Conservation (phyloP, 768 basidiomycete genomes). For the Pleurotus eryngii region DNA sequence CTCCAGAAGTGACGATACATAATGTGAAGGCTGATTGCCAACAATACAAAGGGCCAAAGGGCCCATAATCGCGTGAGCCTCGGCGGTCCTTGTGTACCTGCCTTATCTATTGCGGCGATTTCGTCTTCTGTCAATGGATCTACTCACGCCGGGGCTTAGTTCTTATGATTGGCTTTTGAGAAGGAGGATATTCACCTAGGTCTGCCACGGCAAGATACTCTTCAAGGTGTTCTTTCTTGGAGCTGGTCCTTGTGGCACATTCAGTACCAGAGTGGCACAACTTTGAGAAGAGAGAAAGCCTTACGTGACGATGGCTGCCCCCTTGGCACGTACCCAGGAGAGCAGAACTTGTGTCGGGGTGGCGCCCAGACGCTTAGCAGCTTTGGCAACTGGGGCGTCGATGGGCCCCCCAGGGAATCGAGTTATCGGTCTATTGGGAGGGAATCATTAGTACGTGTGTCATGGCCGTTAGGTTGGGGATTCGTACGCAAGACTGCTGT, state of each 20-base stretch:
- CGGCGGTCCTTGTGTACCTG: slow-evolving; percentile 47
- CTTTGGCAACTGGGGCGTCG: slow-evolving; percentile 48
- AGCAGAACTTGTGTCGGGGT: slow-evolving; percentile 65
- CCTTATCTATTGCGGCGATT: slow-evolving; percentile 60
- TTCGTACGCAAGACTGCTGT: slow-evolving; percentile 49
- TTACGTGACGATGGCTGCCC: slow-evolving; percentile 65
- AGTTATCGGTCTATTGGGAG: slow-evolving; percentile 58
- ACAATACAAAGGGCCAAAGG: too few species aligned
- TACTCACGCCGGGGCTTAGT: slow-evolving; percentile 16
- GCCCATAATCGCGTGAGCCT: not conserved
- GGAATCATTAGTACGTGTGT: too few species aligned
- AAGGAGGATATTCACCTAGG: slow-evolving; percentile 32
- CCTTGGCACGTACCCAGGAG: slow-evolving; percentile 67
- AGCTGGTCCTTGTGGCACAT: slow-evolving; percentile 47
- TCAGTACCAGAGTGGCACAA: not conserved
- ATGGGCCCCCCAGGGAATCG: slow-evolving; percentile 52
- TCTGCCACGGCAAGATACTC: slow-evolving; percentile 70
- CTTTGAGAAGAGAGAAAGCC: slow-evolving; percentile 19
- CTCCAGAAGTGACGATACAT: too few species aligned
- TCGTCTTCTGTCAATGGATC: slow-evolving; percentile 55
- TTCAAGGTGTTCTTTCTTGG: slow-evolving; percentile 54
- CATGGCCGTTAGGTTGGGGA: too few species aligned
- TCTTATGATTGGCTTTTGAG: not conserved
- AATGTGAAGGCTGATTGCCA: too few species aligned
- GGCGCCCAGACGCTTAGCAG: slow-evolving; percentile 52